Conservation (phyloP, 345 rosid species). For the Bruguiera parviflora region DNA sequence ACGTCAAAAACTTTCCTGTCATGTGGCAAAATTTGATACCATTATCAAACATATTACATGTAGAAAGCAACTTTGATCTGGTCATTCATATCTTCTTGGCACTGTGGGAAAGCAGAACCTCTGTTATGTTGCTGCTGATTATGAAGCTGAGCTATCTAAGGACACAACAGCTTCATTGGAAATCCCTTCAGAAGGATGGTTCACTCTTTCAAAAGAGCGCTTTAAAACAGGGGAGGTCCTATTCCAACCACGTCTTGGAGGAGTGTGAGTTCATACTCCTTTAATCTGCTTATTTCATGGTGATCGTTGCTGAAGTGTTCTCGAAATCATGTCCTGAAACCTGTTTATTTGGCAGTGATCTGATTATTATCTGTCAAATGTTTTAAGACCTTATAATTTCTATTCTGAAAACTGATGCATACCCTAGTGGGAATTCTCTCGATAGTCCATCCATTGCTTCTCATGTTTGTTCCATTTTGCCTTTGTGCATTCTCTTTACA, state of each 20-base stretch:
- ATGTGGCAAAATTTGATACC: background rate
- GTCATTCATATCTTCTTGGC: slow-evolving; percentile 20
- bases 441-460: background rate
- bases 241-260: slow-evolving; percentile 81
- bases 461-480: background rate
- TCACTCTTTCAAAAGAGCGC: slow-evolving; percentile 79
- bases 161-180: slow-evolving; percentile 63
- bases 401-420: background rate
- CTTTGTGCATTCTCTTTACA: background rate
- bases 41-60: background rate
- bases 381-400: background rate
- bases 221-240: slow-evolving; percentile 90
- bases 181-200: slow-evolving; percentile 65
- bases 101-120: slow-evolving; percentile 50
- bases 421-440: background rate
- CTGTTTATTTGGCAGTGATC: background rate
- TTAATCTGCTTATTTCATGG: background rate
- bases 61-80: slow-evolving; percentile 7
- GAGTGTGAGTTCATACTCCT: slow-evolving; percentile 58
- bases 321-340: background rate
- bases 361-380: background rate
- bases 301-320: slow-evolving; percentile 6
- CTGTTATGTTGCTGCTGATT: slow-evolving; percentile 88
- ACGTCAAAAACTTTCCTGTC: background rate
- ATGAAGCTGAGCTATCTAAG: slow-evolving; percentile 56